phyloP scores from a whole-genome alignment of 495 filamentous ascomycete species.

The Letharia lupina region DNA sequence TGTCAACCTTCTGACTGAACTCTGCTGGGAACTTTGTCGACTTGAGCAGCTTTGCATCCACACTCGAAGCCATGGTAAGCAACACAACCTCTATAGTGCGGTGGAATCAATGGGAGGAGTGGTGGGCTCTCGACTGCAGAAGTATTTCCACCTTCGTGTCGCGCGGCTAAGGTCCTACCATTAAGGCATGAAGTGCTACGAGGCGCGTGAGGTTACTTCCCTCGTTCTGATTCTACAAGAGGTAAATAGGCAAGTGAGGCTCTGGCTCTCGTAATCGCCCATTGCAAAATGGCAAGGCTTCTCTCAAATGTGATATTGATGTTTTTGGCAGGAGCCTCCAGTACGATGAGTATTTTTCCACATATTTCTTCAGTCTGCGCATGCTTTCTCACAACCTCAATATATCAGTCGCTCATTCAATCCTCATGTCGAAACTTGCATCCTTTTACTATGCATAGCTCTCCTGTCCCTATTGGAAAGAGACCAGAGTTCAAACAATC shows the following conservation, averaged over 20 bases:
- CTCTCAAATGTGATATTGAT: not conserved
- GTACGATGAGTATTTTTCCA: not conserved
- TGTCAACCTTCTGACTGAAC: constrained; percentile 93
- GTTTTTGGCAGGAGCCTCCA: not conserved
- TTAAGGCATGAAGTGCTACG: not conserved
- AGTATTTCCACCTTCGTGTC: not conserved
- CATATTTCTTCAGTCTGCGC: not conserved
- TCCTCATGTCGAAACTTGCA: constrained; percentile 10
- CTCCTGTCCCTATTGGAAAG: constrained; percentile 9
- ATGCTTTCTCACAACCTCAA: constrained; percentile 1
- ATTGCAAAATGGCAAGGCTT: not conserved
- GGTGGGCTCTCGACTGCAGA: not conserved
- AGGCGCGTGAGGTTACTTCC: too few species aligned
- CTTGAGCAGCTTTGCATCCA: constrained; percentile 80
- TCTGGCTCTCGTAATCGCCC: not conserved
- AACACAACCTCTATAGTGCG: not conserved
- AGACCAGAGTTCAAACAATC: constrained; percentile 17
- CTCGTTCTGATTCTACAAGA: not conserved
- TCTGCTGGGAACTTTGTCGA: constrained; percentile 89
- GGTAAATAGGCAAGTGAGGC: not conserved
- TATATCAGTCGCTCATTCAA: constrained; percentile 13
- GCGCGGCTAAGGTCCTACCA: not conserved
- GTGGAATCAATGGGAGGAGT: not conserved
- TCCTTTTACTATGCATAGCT: constrained; percentile 13
- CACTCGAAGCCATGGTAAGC: constrained; percentile 57